A percentile compares a stretch with the other conserved stretches of the same genome.
phyloP scores from a whole-genome alignment of 176 grass and related monocot species.

The Paspalum vaginatum region DNA sequence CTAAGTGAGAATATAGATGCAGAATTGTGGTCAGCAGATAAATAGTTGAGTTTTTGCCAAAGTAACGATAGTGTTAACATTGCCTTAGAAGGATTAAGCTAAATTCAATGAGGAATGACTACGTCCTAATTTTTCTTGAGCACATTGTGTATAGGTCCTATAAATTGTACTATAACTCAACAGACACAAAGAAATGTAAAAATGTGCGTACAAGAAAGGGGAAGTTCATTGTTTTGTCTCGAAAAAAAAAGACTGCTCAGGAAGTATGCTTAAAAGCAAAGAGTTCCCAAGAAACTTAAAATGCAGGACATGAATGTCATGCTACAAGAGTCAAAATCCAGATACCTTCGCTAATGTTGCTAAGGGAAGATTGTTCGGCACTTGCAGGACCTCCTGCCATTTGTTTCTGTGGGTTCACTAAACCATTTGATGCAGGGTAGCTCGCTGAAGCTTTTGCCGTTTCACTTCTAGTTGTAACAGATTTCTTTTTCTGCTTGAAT shows the following conservation, averaged over 20 bases:
- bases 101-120: background rate
- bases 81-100: conserved; percentile 10
- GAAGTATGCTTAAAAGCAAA: conserved; percentile 6
- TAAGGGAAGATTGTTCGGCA: conserved; percentile 43
- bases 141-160: background rate
- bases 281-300: background rate
- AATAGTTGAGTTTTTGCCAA: conserved; percentile 12
- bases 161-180: background rate
- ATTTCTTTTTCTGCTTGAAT: conserved; percentile 83
- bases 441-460: conserved; percentile 38
- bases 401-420: conserved; percentile 43
- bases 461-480: conserved; percentile 58
- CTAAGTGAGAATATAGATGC: background rate
- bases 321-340: conserved; percentile 24
- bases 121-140: background rate
- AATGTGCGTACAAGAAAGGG: background rate
- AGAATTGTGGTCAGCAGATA: background rate
- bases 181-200: background rate
- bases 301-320: conserved; percentile 4
- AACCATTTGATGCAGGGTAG: conserved; percentile 43
- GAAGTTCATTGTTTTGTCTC: background rate
- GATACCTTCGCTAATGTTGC: conserved; percentile 43
- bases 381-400: conserved; percentile 43
- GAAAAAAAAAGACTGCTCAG: background rate
- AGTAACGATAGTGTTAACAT: background rate